Evolutionary conservation across 2,329 filamentous ascomycete species (phyloP).

Genomic region (Curvularia spicifera): DNA sequence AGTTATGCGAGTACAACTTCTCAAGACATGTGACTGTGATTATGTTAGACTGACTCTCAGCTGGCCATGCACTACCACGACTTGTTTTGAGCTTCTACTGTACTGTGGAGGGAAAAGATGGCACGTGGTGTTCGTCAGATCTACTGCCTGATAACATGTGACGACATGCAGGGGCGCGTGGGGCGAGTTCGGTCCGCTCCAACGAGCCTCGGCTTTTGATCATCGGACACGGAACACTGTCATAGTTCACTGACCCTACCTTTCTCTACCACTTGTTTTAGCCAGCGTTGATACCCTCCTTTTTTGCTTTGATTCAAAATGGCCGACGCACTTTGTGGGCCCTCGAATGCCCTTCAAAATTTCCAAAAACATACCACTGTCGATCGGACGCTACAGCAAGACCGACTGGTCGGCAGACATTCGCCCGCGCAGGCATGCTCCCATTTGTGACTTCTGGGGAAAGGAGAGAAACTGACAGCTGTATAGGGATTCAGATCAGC

Average conservation of each 20-base stretch:
- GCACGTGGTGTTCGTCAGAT: slow-evolving; percentile 7
- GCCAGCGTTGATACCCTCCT: slow-evolving; percentile 33
- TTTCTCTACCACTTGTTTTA: slow-evolving; percentile 15
- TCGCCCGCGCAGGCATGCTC: slow-evolving; percentile 61
- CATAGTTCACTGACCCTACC: slow-evolving; percentile 2
- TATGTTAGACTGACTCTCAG: slow-evolving; percentile 4
- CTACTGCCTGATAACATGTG: slow-evolving; percentile 4
- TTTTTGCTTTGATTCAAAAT: slow-evolving; percentile 50
- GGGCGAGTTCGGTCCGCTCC: slow-evolving; percentile 19
- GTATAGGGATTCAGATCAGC: slow-evolving; percentile 67
- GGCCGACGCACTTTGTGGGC: slow-evolving; percentile 74
- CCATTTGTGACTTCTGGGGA: not conserved
- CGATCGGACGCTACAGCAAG: slow-evolving; percentile 75
- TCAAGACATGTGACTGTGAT: not conserved
- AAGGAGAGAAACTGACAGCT: slow-evolving; percentile 17
- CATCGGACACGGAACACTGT: slow-evolving; percentile 1
- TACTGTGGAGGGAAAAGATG: not conserved
- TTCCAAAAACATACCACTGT: slow-evolving; percentile 72
- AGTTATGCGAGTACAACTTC: not conserved
- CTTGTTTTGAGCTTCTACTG: not conserved
- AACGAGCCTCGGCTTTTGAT: slow-evolving; percentile 32
- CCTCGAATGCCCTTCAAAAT: slow-evolving; percentile 76
- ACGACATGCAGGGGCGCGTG: slow-evolving; percentile 8
- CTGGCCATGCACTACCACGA: slow-evolving; percentile 5
- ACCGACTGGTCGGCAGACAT: slow-evolving; percentile 65